Conservation (phyloP, 257 asterid genomes). For the Solanum dulcamara region DNA sequence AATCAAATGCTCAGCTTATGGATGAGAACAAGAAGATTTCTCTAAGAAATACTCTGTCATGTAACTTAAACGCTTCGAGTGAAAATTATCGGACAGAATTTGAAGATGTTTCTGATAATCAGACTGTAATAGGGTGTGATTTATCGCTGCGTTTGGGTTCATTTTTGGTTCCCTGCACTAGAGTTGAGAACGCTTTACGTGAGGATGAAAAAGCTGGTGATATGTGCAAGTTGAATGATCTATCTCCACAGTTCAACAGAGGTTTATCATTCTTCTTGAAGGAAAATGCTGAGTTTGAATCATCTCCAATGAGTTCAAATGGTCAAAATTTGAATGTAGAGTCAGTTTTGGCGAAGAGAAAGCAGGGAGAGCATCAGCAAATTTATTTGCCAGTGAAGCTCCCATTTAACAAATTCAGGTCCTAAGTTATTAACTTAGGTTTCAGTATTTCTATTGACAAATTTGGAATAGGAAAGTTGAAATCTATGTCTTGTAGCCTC, state of each 20-base stretch:
- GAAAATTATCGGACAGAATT: constrained; percentile 8
- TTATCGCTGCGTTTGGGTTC: constrained; percentile 75
- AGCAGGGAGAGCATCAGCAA: constrained; percentile 14
- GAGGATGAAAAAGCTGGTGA: constrained; percentile 12
- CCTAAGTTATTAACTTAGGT: not conserved
- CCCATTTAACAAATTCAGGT: constrained; percentile 11
- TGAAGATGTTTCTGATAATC: constrained; percentile 8
- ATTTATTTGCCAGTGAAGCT: constrained; percentile 11
- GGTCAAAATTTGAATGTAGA: constrained; percentile 6
- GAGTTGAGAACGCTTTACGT: constrained; percentile 8
- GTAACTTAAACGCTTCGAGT: constrained; percentile 7
- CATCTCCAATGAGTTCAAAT: constrained; percentile 8
- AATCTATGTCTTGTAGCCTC: constrained; percentile 2
- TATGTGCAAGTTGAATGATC: constrained; percentile 11
- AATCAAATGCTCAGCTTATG: constrained; percentile 9
- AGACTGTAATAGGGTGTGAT: constrained; percentile 46
- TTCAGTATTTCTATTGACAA: not conserved
- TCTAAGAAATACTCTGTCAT: constrained; percentile 1
- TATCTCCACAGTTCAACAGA: constrained; percentile 7
- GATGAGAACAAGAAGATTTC: constrained; percentile 13
- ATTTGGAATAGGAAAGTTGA: not conserved
- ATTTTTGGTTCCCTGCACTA: constrained; percentile 19
- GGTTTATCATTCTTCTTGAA: constrained; percentile 9
- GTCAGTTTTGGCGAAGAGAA: constrained; percentile 3
- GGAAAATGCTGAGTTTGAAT: constrained; percentile 3